Percentiles rank a stretch among this genome's conserved stretches.
Conservation (phyloP, 106 monocot genomes). For the Apostasia ramifera region DNA sequence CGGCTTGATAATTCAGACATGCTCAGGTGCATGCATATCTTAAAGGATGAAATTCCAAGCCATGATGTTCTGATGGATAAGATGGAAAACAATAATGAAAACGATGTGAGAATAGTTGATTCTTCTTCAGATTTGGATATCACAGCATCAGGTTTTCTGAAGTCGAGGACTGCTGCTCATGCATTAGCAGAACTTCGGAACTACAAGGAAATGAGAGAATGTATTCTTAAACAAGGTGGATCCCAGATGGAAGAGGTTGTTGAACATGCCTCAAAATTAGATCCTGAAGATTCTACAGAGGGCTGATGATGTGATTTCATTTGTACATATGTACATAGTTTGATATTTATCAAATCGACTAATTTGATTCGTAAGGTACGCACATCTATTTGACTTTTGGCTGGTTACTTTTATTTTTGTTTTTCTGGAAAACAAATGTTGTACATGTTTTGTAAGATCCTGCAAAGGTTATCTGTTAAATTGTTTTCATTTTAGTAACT, state of each 20-base stretch:
- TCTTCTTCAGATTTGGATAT: conserved; percentile 7
- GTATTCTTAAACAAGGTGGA: conserved; percentile 32
- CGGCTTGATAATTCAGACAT: conserved; percentile 18
- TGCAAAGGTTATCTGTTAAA: too few species aligned
- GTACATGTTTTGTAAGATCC: too few species aligned
- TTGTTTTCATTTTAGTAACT: too few species aligned
- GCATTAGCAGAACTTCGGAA: conserved; percentile 57
- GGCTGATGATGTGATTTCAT: conserved; percentile 5
- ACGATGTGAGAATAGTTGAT: background rate
- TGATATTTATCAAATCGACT: background rate
- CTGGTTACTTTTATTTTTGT: too few species aligned
- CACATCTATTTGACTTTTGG: too few species aligned
- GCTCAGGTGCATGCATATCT: background rate
- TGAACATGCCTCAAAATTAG: conserved; percentile 8
- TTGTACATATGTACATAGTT: conserved; percentile 43
- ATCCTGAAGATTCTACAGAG: conserved; percentile 8
- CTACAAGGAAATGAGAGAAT: conserved; percentile 53
- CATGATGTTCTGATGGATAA: conserved; percentile 1
- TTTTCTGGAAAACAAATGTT: too few species aligned
- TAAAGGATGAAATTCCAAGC: conserved; percentile 5
- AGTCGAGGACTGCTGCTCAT: conserved; percentile 57
- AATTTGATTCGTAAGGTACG: too few species aligned
- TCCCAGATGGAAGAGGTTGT: conserved; percentile 9
- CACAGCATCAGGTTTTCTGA: conserved; percentile 24
- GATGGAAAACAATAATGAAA: conserved; percentile 4